A percentile compares a stretch with the other conserved stretches of the same genome.
Evolutionary conservation across 2,329 filamentous ascomycete genomes (phyloP).

Genomic region (Botrytis fragariae): DNA sequence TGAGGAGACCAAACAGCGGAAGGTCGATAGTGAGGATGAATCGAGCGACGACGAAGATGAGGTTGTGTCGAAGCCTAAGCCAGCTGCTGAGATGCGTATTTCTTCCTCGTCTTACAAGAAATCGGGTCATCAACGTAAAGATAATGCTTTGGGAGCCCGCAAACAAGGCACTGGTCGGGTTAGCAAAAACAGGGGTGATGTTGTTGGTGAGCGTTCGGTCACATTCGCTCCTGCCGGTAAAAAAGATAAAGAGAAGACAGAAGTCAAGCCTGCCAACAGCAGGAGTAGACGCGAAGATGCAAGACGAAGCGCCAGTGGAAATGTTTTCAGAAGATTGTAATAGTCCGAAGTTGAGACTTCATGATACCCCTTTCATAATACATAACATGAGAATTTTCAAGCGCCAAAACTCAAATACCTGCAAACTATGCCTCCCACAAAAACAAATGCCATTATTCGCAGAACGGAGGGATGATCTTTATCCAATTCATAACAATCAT

Average conservation of each 20-base stretch:
- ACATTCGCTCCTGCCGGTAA: conserved; percentile 66
- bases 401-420: background rate
- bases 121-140: conserved; percentile 50
- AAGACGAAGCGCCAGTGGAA: conserved; percentile 71
- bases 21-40: conserved; percentile 38
- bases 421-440: background rate
- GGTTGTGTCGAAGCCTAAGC: conserved; percentile 36
- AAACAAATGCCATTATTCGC: background rate
- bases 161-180: conserved; percentile 50
- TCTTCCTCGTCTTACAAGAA: conserved; percentile 66
- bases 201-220: conserved; percentile 63
- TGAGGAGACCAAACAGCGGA: conserved; percentile 41
- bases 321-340: conserved; percentile 69
- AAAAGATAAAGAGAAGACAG: conserved; percentile 45
- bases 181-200: conserved; percentile 48
- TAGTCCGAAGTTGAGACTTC: conserved; percentile 16
- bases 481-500: conserved; percentile 4
- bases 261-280: conserved; percentile 22
- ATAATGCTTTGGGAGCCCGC: conserved; percentile 57
- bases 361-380: conserved; percentile 21
- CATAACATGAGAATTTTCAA: conserved; percentile 9
- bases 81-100: conserved; percentile 56
- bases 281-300: conserved; percentile 39
- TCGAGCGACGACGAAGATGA: conserved; percentile 46
- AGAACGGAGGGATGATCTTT: background rate